Evolutionary conservation across 202 grass and related monocot species (phyloP), one percentile per base, ranked within the genome.

Genomic region (Sporobolus alterniflorus): DNA sequence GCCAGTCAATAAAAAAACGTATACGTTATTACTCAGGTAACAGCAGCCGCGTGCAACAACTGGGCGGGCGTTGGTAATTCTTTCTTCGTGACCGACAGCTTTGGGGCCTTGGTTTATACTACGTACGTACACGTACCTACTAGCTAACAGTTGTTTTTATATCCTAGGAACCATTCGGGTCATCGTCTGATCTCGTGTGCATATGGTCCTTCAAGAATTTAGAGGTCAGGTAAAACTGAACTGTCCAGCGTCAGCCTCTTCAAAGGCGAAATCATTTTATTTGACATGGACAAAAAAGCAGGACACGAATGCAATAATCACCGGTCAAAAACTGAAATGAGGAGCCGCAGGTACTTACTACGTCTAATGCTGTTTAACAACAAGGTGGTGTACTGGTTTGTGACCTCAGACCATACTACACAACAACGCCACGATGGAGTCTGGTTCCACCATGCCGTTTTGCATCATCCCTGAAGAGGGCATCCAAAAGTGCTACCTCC

Each of bases 231-330:
- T 39, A 7, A 39, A 39, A 39, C 36, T 39, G 36, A 39, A 39
- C 36, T 39, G 36, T 39, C 36, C 7, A 7, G 36, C 36, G 36
- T 39, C 36, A 39, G 36, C 36, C 7, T 39, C 36, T 39, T n/a
- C 67, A 26, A 65, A 57, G 28, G 36, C 32, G 28, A 65, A 66
- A 79, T 73, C n/a, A 20, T 80, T 80, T 84, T 47, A 44, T 80
- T 75, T 84, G 76, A 55, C 76, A 2, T 54, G 31, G 34, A 39
- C 36, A 81, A 18, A 43, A 71, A 61, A n/a, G 64, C 70, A 71
- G 48, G 12, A 57, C 5, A 24, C 0, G 11, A 21, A 29, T 8
- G 73, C 47, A 67, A 39, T 39, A 3, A 78, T 57, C 83, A 14
- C 21, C 30, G 59, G 47, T 30, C 59, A 68, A n/a, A 24, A 2